These are phyloP conservation scores for Cercophora newfieldiana DNA, from an alignment of 495 filamentous ascomycete species.

Conservation along the genomic window DNA sequence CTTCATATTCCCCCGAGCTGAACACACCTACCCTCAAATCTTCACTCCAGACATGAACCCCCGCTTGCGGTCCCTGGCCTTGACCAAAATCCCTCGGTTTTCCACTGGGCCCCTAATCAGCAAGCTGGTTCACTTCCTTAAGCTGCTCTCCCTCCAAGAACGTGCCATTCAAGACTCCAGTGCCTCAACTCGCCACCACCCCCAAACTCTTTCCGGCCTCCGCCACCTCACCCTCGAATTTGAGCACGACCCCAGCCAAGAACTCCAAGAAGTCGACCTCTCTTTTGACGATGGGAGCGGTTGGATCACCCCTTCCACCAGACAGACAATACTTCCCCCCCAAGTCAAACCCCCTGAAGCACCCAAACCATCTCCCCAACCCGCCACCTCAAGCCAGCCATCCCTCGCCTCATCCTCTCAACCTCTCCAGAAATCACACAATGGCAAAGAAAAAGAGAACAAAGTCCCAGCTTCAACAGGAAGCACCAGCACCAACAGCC, in stretches of 20 bases:
- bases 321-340: not conserved
- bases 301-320: not conserved
- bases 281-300: conserved; percentile 1
- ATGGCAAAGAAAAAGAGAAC: no score
- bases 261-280: conserved; percentile 22
- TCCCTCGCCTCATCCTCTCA: no score
- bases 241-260: conserved; percentile 34
- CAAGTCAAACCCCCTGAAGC: conserved; percentile 26
- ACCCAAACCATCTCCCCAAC: no score
- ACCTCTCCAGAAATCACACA: no score
- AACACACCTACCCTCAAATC: conserved; percentile 41
- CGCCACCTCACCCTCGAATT: conserved; percentile 47
- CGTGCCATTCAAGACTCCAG: conserved; percentile 29
- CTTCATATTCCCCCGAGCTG: conserved; percentile 34
- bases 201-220: conserved; percentile 38
- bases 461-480: no score
- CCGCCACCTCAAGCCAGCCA: no score
- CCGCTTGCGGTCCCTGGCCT: conserved; percentile 39
- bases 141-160: conserved; percentile 43
- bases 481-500: no score
- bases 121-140: conserved; percentile 38
- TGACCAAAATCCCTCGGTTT: conserved; percentile 43
- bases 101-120: conserved; percentile 43
- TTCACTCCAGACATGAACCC: conserved; percentile 50
- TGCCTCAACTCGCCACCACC: conserved; percentile 21